phyloP scores from a whole-genome alignment of 2,329 filamentous ascomycete genomes.

The Aspergillus sp. region DNA sequence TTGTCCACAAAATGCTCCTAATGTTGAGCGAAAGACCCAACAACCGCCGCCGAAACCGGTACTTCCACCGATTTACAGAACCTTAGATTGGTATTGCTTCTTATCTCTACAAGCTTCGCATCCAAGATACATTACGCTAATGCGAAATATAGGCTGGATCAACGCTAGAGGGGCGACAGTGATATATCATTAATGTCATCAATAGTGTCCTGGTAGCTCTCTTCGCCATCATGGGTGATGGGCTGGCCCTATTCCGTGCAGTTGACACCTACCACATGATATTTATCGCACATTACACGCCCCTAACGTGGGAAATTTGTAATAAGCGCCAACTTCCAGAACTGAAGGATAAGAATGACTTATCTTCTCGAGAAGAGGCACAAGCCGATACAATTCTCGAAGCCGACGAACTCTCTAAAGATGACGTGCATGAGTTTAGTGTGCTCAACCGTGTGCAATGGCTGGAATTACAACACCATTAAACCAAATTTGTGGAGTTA shows the following conservation, averaged over 20 bases:
- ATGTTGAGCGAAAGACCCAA: too few relatives aligned
- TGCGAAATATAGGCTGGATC: slow-evolving; percentile 66
- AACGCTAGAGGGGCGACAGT: slow-evolving; percentile 73
- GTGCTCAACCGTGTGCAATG: slow-evolving; percentile 71
- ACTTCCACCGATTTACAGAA: too few relatives aligned
- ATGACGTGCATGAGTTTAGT: slow-evolving; percentile 61
- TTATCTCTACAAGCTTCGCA: too few relatives aligned
- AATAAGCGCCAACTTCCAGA: slow-evolving; percentile 65
- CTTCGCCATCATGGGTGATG: slow-evolving; percentile 70
- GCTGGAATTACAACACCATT: slow-evolving; percentile 72
- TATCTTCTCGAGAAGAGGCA: slow-evolving; percentile 56
- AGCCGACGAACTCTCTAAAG: slow-evolving; percentile 43
- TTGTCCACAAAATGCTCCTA: too few relatives aligned
- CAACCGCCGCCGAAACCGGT: too few relatives aligned
- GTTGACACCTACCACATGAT: slow-evolving; percentile 89
- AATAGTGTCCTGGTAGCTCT: slow-evolving; percentile 73
- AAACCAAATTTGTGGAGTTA: slow-evolving; percentile 77
- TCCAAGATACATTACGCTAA: slow-evolving; percentile 2
- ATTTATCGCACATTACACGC: slow-evolving; percentile 75
- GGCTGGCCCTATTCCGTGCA: slow-evolving; percentile 73
- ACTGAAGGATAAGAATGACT: slow-evolving; percentile 70
- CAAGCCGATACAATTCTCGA: slow-evolving; percentile 48
- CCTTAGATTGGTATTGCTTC: too few relatives aligned
- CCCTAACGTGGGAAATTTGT: slow-evolving; percentile 67
- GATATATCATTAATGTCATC: slow-evolving; percentile 71